phyloP scores from a whole-genome alignment of 495 filamentous ascomycete species.

The Chlorociboria aeruginascens region DNA sequence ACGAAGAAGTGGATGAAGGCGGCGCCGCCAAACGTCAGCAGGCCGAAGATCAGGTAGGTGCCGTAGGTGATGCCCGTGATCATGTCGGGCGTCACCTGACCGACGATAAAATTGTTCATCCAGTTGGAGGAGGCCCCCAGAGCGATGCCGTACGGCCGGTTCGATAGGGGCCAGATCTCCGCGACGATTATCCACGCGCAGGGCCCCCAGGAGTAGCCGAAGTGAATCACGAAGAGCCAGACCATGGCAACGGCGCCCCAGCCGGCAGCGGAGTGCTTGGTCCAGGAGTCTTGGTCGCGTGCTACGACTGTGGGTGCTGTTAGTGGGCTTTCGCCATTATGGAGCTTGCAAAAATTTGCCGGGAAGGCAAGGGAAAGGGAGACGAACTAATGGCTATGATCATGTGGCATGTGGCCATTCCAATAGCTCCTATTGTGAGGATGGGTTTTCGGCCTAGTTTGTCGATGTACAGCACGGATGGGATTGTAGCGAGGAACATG shows the following conservation, averaged over 20 bases:
- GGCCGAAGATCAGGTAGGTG: slow-evolving; percentile 70
- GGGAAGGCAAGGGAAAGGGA: too few relatives aligned
- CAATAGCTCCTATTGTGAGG: slow-evolving; percentile 41
- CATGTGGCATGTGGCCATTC: slow-evolving; percentile 51
- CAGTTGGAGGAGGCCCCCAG: slow-evolving; percentile 51
- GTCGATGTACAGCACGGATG: slow-evolving; percentile 55
- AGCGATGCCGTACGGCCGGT: slow-evolving; percentile 61
- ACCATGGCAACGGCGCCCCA: slow-evolving; percentile 75
- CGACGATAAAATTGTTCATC: slow-evolving; percentile 50
- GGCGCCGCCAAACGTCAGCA: slow-evolving; percentile 55
- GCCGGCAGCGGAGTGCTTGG: slow-evolving; percentile 46
- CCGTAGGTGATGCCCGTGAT: slow-evolving; percentile 58
- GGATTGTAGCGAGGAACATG: slow-evolving; percentile 58
- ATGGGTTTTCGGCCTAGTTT: slow-evolving; percentile 46
- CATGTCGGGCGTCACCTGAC: slow-evolving; percentile 59
- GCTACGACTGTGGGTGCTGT: slow-evolving; percentile 34
- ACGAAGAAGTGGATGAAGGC: slow-evolving; percentile 66
- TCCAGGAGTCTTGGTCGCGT: slow-evolving; percentile 46
- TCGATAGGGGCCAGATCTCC: slow-evolving; percentile 68
- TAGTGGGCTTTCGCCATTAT: too few relatives aligned
- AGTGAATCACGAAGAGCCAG: slow-evolving; percentile 73
- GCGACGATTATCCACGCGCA: slow-evolving; percentile 62
- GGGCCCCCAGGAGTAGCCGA: slow-evolving; percentile 65
- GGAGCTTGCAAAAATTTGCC: too few relatives aligned
- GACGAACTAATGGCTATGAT: slow-evolving; percentile 49